These are phyloP conservation scores for Linderina pennispora DNA, from an alignment of 192 early-diverging fungal species.

Conservation along the genomic window DNA sequence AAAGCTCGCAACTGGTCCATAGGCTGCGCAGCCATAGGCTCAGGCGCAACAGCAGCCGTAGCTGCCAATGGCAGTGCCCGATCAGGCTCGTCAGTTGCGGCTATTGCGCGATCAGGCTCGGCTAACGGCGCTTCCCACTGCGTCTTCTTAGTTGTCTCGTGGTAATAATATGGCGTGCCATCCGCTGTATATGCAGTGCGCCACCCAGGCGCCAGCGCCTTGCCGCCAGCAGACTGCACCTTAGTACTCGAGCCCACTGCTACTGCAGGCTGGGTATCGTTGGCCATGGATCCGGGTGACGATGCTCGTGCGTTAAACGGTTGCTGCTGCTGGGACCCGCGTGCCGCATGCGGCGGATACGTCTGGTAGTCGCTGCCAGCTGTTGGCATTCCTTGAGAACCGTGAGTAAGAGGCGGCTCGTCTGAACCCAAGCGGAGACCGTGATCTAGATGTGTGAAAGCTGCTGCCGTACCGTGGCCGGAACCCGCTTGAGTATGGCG, in stretches of 20 bases:
- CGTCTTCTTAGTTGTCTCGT: constrained; percentile 40
- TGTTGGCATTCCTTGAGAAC: constrained; percentile 4
- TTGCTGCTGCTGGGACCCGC: background rate
- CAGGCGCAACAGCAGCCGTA: background rate
- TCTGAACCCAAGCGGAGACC: constrained; percentile 14
- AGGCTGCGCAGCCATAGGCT: too few species aligned
- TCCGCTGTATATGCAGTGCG: constrained; percentile 29
- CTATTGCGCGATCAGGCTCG: too few species aligned
- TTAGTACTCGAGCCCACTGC: too few species aligned
- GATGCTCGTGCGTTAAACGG: too few species aligned
- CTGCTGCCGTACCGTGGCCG: constrained; percentile 11
- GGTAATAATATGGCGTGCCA: constrained; percentile 41
- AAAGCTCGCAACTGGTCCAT: too few species aligned
- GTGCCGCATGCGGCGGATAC: background rate
- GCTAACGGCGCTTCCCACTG: constrained; percentile 40
- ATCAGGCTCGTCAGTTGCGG: too few species aligned
- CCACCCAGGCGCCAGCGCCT: constrained; percentile 36
- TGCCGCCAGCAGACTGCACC: too few species aligned
- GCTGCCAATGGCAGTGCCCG: background rate
- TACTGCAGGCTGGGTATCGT: too few species aligned
- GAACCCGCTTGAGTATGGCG: constrained; percentile 5
- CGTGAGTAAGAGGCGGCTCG: constrained; percentile 11
- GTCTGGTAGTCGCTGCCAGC: background rate
- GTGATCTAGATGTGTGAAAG: constrained; percentile 21
- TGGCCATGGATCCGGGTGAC: too few species aligned